phyloP scores from a whole-genome alignment of 2,329 filamentous ascomycete species.

The Thielaviopsis musarum region DNA sequence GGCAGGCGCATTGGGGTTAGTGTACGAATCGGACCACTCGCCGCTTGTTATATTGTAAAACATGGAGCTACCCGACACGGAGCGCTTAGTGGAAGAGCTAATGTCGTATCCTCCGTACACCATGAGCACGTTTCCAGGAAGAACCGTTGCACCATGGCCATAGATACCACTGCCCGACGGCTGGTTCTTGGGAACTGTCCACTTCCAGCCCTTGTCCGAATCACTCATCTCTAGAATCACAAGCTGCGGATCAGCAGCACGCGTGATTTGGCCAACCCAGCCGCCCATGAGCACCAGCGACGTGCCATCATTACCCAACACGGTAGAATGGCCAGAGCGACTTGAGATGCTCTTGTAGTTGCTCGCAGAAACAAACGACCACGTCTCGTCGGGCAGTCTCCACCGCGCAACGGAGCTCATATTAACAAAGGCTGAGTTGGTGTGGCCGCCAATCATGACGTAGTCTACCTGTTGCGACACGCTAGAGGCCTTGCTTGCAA shows the following conservation, averaged over 20 bases:
- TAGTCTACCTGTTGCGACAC: slow-evolving; percentile 61
- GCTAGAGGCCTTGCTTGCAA: slow-evolving; percentile 47
- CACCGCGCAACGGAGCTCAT: slow-evolving; percentile 85
- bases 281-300: slow-evolving; percentile 71
- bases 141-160: slow-evolving; percentile 44
- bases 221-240: slow-evolving; percentile 59
- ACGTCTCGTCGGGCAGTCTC: slow-evolving; percentile 69
- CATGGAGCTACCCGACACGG: slow-evolving; percentile 17
- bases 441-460: slow-evolving; percentile 74
- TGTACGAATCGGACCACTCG: slow-evolving; percentile 34
- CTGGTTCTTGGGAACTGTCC: slow-evolving; percentile 43
- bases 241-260: slow-evolving; percentile 66
- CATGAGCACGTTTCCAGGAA: slow-evolving; percentile 54
- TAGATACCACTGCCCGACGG: slow-evolving; percentile 33
- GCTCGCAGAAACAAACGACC: slow-evolving; percentile 52
- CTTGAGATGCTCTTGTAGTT: slow-evolving; percentile 42
- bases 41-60: slow-evolving; percentile 43
- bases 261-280: slow-evolving; percentile 72
- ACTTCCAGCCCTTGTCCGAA: slow-evolving; percentile 59
- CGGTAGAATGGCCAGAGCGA: slow-evolving; percentile 74
- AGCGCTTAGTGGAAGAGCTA: slow-evolving; percentile 21
- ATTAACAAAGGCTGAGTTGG: slow-evolving; percentile 69
- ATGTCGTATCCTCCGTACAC: slow-evolving; percentile 46
- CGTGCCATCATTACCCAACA: slow-evolving; percentile 62
- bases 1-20: slow-evolving; percentile 12